Evolutionary conservation across 257 asterid genomes (phyloP), one percentile per base, ranked within the genome.

Genomic region (Salvia splendens): DNA sequence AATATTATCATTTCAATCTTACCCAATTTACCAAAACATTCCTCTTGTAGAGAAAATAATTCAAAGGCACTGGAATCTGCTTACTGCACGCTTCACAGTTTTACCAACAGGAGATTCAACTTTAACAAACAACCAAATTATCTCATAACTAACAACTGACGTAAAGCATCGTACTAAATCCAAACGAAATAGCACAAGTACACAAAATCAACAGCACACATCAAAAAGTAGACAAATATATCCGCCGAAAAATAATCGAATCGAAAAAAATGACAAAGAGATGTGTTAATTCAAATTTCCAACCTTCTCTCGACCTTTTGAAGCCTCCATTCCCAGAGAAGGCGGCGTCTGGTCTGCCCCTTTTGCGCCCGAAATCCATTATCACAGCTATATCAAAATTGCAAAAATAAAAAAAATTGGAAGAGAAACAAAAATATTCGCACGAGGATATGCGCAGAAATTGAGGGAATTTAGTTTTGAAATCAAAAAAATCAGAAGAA

Each of bases 341-440:
- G 41, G 57, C 64, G 49, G 63, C 71, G 51, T 72, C 77, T 0
- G 52, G 53, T 74, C 87, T 73, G 12, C 75, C 77, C 48, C 87
- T 79, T 77, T 80, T 82, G 66, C 80, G 80, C 40, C 80, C 81
- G 64, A 69, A 77, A 77, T 79, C 83, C 83, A 80, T 79, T 12
- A 61, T 17, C 15, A 4, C 67, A 46, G 61, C 49, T 61, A 7
- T 49, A 61, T 77, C 73, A 62, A 12, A 36, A 49, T 46, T 48
- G 0, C 48, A 42, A 20, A 14, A 57, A 36, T 8, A 46, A 15
- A 5, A 24, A 58, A 46, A 8, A 5, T 24, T 24, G 30, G 32
- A 8, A 6, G 1, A 20, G 30, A n/a, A 20, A 12, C 0, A 20
- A 52, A 9, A 8, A 2, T 17, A 35, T 35, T 38, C 2, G 41